These are phyloP conservation scores for Mariannaea sp. DNA, from an alignment of 2,329 filamentous ascomycete genomes.

Conservation along the genomic window DNA sequence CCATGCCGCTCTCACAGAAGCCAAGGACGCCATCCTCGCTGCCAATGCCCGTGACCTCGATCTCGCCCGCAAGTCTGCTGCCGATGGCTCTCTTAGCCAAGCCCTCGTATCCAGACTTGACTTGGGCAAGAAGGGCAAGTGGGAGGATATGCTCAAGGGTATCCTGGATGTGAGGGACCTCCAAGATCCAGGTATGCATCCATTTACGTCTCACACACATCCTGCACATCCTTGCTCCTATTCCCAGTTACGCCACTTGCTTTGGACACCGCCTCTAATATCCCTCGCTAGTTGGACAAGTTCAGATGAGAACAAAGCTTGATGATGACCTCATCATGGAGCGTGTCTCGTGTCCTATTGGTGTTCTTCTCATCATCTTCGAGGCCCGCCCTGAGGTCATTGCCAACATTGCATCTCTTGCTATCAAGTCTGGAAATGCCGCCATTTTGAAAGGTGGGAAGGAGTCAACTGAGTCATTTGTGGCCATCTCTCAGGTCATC, in stretches of 20 bases:
- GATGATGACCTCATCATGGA: constrained; percentile 87
- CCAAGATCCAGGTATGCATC: constrained; percentile 77
- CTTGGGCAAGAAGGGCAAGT: constrained; percentile 85
- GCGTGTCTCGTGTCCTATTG: constrained; percentile 90
- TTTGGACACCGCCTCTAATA: background rate
- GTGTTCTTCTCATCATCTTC: constrained; percentile 97
- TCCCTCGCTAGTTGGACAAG: constrained; percentile 70
- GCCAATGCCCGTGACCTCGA: constrained; percentile 87
- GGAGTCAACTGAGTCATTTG: constrained; percentile 93
- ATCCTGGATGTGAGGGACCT: constrained; percentile 86
- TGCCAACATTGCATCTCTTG: constrained; percentile 93
- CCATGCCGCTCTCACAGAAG: constrained; percentile 72
- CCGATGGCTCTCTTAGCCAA: constrained; percentile 75
- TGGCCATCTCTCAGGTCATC: constrained; percentile 85
- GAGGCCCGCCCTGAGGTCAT: constrained; percentile 98
- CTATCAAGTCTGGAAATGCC: constrained; percentile 96
- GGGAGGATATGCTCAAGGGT: constrained; percentile 96
- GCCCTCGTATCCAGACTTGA: constrained; percentile 89
- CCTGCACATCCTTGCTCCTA: background rate
- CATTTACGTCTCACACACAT: constrained; percentile 33
- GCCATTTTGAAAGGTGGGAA: constrained; percentile 96
- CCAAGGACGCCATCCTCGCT: constrained; percentile 76
- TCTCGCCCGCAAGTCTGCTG: constrained; percentile 72
- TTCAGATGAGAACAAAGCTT: constrained; percentile 81
- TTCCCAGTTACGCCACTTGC: background rate